phyloP scores from a whole-genome alignment of 2,329 filamentous ascomycete species.

The Corniculantispora saksenae region DNA sequence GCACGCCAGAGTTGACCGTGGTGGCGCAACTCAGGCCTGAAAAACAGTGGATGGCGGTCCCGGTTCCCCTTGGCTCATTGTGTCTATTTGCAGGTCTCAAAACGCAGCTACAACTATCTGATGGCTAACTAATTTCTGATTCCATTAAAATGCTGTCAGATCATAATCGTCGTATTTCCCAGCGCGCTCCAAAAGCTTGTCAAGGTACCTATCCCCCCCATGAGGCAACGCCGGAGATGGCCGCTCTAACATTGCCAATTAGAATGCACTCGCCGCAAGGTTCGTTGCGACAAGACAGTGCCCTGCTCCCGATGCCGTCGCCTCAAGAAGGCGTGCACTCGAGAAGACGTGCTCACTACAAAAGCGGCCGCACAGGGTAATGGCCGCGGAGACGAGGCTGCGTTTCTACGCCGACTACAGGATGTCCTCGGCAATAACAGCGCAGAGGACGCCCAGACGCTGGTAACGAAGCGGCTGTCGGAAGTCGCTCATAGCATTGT shows the following conservation, averaged over 20 bases:
- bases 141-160: not conserved
- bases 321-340: constrained; percentile 15
- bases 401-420: constrained; percentile 14
- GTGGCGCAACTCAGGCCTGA: too few relatives aligned
- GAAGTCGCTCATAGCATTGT: not conserved
- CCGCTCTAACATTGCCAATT: not conserved
- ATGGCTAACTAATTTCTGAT: too few relatives aligned
- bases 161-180: not conserved
- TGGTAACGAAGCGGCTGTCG: not conserved
- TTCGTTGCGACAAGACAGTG: constrained; percentile 25
- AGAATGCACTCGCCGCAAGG: constrained; percentile 25
- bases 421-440: not conserved
- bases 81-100: too few relatives aligned
- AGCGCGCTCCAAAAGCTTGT: not conserved
- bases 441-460: not conserved
- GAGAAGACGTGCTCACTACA: constrained; percentile 19
- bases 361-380: not conserved
- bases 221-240: not conserved
- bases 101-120: too few relatives aligned
- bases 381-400: constrained; percentile 2
- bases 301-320: constrained; percentile 23
- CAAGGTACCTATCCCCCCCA: not conserved
- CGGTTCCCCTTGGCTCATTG: too few relatives aligned
- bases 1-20: too few relatives aligned
- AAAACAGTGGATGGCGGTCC: too few relatives aligned